Evolutionary conservation across 2,329 filamentous ascomycete species (phyloP), one percentile per base, ranked within the genome.

Genomic region (Neoascochyta sp.): DNA sequence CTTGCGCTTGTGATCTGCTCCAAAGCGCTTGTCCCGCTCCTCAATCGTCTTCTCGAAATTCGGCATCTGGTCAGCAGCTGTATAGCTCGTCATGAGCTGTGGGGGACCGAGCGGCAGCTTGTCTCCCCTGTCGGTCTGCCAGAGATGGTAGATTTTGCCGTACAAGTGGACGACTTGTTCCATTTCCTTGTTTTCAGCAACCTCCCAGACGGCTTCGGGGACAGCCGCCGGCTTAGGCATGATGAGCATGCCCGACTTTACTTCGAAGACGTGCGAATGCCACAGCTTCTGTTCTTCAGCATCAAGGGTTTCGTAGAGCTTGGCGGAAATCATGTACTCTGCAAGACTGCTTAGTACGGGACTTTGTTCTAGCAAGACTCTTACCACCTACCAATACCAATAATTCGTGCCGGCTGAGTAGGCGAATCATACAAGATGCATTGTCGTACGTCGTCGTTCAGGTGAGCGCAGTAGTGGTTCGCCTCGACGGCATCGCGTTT

Each of bases 101-200:
- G 80, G 78, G 39, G 64, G 55, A 0, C 80, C 79, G 42, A 82
- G 52, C 1, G 80, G 80, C 31, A 83, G 48, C 29, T 66, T 61
- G 51, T 90, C 78, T 0, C 85, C 85, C 5, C 75, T 69, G 63
- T 93, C 86, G 10, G 82, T 77, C 71, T 93, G 85, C 87, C 88
- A 94, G 22, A 92, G 69, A 57, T 94, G 86, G 60, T 83, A 92
- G 1, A 82, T 78, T 57, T 94, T 94, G 7, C 87, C 87, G 52
- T 93, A 93, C 3, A 92, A 58, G 1, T 75, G 70, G 3, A 86
- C 65, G 0, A 92, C 72, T 35, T 88, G 73, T 41, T 83, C 76
- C 85, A 94, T 92, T 62, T 90, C 86, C 25, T 75, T 73, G 17
- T 76, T 85, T 66, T 94, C 87, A 2, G 85, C 81, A 4, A 71